Base-by-base conservation (phyloP, 2,329 filamentous ascomycete species). In the Dothiorella sarmentorum region DNA sequence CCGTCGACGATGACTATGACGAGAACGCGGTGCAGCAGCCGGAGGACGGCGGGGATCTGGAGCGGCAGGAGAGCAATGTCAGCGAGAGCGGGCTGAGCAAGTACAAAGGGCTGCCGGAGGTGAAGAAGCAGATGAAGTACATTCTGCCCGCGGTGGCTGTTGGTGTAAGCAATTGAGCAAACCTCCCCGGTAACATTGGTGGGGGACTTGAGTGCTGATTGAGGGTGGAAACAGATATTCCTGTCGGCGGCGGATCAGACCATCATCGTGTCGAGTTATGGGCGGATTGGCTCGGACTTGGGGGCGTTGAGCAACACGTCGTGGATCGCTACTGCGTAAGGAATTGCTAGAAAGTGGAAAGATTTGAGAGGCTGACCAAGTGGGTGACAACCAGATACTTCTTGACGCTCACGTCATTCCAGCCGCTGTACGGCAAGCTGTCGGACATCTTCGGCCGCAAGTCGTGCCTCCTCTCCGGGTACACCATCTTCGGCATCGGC, bases 221-320 rank as follows among this genome's bases (percentile, higher is more conserved):
- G 13, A 38, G 67, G 15, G 10, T 26, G 17, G 13, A 10, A 35
- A 24, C 35, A 88, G 86, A 76, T 91, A 38, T 90, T 89, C 68
- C 78, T 93, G 7, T 82, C 86, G 18, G 87, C 89, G 3, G 80
- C 87, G 52, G 89, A 93, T 68, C 88, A 91, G 70, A 90, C 90
- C 0, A 84, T 92, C 56, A 85, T 89, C 27, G 84, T 92, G 49
- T 85, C 85, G n/a, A 86, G 82, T n/a, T 91, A 91, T 70, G 87
- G 87, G 51, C 84, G 82, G 62, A 92, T 93, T 65, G 89, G 88
- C 10, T 89, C 82, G 59, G 89, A 92, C 62, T 75, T 93, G 26
- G 79, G 89, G 53, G 87, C 89, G 1, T 78, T 93, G 55, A 90
- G 88, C 68, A 83, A 83, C 63, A 90, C 88, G 3, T 87, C 84